Evolutionary conservation across 352 stramenopile genomes (phyloP).

Genomic region (Pythium dissimile): DNA sequence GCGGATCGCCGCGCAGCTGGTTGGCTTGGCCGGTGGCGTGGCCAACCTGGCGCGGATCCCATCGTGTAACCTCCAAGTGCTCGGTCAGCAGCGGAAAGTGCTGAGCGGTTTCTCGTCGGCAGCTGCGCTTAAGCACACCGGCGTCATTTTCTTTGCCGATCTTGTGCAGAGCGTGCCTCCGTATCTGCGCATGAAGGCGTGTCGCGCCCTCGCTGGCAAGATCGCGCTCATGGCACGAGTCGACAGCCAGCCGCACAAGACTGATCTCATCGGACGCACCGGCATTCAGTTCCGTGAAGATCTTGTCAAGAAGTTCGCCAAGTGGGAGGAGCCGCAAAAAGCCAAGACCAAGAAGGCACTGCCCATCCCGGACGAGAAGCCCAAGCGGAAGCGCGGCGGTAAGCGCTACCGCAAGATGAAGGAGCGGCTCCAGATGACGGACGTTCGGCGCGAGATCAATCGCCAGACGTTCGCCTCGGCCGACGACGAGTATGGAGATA

Average conservation of each 20-base stretch:
- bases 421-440: slow-evolving; percentile 96
- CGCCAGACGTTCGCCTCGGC: slow-evolving; percentile 92
- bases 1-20: slow-evolving; percentile 91
- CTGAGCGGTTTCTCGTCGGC: slow-evolving; percentile 87
- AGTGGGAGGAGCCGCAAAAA: slow-evolving; percentile 97
- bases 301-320: slow-evolving; percentile 94
- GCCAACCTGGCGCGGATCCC: slow-evolving; percentile 93
- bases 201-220: slow-evolving; percentile 91
- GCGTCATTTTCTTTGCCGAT: slow-evolving; percentile 93
- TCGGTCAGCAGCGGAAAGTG: slow-evolving; percentile 94
- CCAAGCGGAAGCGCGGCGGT: slow-evolving; percentile 91
- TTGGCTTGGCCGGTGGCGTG: slow-evolving; percentile 94
- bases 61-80: slow-evolving; percentile 96
- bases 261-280: slow-evolving; percentile 52
- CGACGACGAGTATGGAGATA: slow-evolving; percentile 97
- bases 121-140: slow-evolving; percentile 88
- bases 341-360: slow-evolving; percentile 97
- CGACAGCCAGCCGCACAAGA: slow-evolving; percentile 87
- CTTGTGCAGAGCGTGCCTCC: slow-evolving; percentile 90
- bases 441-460: slow-evolving; percentile 97
- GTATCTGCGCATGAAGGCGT: slow-evolving; percentile 92
- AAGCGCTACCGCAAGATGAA: slow-evolving; percentile 96
- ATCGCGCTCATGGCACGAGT: slow-evolving; percentile 90
- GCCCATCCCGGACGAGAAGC: slow-evolving; percentile 94
- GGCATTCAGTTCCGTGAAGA: slow-evolving; percentile 88